phyloP scores from a whole-genome alignment of 2,329 filamentous ascomycete species.

The Diaporthe velutina region DNA sequence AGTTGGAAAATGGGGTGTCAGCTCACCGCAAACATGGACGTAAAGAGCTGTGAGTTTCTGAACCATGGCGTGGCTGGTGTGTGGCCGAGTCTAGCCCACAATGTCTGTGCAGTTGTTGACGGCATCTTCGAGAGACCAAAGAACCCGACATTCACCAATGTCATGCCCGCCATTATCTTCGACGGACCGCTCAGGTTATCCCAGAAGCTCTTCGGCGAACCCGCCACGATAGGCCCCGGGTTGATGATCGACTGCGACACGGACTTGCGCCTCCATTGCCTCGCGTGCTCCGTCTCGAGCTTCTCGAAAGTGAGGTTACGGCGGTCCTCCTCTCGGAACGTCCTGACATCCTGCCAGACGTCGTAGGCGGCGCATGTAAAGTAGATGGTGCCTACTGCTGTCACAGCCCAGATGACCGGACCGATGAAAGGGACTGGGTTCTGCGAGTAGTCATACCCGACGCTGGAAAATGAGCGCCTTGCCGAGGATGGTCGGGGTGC shows the following conservation, averaged over 20 bases:
- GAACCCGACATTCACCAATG: constrained; percentile 40
- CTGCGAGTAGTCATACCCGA: background rate
- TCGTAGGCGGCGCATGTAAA: constrained; percentile 33
- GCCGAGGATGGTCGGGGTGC: background rate
- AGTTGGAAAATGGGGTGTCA: background rate
- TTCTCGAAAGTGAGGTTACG: constrained; percentile 31
- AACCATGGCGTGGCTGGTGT: constrained; percentile 28
- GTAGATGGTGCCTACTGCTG: constrained; percentile 39
- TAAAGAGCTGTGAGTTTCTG: constrained; percentile 42
- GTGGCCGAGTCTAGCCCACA: constrained; percentile 26
- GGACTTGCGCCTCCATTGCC: background rate
- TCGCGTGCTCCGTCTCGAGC: constrained; percentile 31
- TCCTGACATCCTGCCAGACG: constrained; percentile 29
- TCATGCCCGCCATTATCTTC: constrained; percentile 38
- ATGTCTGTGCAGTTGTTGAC: constrained; percentile 29
- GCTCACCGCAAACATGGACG: constrained; percentile 45
- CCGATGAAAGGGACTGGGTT: constrained; percentile 41
- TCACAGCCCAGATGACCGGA: constrained; percentile 42
- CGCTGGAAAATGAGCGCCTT: constrained; percentile 3
- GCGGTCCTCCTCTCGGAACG: constrained; percentile 17
- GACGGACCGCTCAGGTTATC: constrained; percentile 35
- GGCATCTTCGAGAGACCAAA: constrained; percentile 35
- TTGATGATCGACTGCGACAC: background rate
- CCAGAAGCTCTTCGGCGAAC: constrained; percentile 38
- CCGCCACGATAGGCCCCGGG: constrained; percentile 25